phyloP scores from a whole-genome alignment of 306 rosid species.

The Malus fusca region DNA sequence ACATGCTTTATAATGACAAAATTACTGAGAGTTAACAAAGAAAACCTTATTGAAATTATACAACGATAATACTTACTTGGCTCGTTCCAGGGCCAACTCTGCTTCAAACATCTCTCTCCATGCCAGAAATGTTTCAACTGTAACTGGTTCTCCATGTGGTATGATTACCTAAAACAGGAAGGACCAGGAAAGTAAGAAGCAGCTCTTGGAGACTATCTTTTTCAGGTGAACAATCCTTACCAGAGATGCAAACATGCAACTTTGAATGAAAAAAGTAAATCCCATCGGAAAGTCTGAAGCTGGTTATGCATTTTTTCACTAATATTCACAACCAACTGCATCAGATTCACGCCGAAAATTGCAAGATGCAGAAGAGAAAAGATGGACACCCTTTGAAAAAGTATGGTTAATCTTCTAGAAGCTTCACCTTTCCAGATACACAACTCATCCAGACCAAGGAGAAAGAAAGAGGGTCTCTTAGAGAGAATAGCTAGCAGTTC shows the following conservation, averaged over 20 bases:
- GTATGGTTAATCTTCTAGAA: background rate
- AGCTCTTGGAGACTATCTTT: constrained; percentile 11
- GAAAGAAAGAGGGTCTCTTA: background rate
- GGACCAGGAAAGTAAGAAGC: constrained; percentile 16
- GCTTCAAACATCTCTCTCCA: constrained; percentile 99
- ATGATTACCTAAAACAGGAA: constrained; percentile 44
- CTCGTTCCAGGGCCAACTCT: constrained; percentile 93
- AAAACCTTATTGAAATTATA: constrained; percentile 7
- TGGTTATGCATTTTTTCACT: background rate
- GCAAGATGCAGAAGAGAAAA: background rate
- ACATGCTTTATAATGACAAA: background rate
- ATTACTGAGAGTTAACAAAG: background rate
- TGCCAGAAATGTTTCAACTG: constrained; percentile 79
- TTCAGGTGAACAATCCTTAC: background rate
- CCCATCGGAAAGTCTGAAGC: background rate
- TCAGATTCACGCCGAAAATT: background rate
- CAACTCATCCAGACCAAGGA: background rate
- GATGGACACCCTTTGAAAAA: background rate
- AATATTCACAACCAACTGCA: background rate
- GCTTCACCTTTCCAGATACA: background rate
- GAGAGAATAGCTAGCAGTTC: background rate
- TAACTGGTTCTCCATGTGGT: constrained; percentile 97
- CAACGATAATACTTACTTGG: constrained; percentile 60
- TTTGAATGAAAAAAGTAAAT: background rate
- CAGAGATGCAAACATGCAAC: background rate